Conservation (phyloP, 1,284 basidiomycete genomes). For the Paramarasmius palmivorus region DNA sequence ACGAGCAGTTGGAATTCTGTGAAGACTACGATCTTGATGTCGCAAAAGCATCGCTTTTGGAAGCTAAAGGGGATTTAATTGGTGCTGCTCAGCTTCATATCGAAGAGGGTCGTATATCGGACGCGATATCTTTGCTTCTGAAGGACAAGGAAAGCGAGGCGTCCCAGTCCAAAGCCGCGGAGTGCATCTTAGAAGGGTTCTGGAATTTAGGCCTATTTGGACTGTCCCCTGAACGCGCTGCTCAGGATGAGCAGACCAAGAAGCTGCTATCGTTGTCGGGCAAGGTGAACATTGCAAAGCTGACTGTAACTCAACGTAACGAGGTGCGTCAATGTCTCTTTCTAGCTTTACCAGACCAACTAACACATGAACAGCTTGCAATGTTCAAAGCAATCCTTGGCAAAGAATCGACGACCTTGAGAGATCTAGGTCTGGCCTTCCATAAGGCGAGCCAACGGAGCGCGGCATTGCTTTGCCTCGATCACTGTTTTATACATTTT, state of each 20-base stretch:
- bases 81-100: conserved; percentile 62
- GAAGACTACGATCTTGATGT: conserved; percentile 56
- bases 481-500: conserved; percentile 30
- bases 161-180: conserved; percentile 31
- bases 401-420: conserved; percentile 25
- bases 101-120: conserved; percentile 45
- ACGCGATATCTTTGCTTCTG: conserved; percentile 51
- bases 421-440: conserved; percentile 28
- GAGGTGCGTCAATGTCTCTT: conserved; percentile 26
- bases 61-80: conserved; percentile 38
- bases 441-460: conserved; percentile 22
- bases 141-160: conserved; percentile 27
- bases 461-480: conserved; percentile 43
- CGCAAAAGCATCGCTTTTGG: conserved; percentile 50
- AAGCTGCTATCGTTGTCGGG: conserved; percentile 26
- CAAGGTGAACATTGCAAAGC: conserved; percentile 4
- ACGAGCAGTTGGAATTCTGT: conserved; percentile 59
- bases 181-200: conserved; percentile 28
- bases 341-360: background rate
- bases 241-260: conserved; percentile 10
- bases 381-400: conserved; percentile 45
- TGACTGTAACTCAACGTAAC: conserved; percentile 20
- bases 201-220: conserved; percentile 35
- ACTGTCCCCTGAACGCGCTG: conserved; percentile 6
- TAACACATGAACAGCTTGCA: conserved; percentile 22